These are phyloP conservation scores for Mortierella sp. DNA, from an alignment of 371 early-diverging fungal genomes.

Conservation along the genomic window DNA sequence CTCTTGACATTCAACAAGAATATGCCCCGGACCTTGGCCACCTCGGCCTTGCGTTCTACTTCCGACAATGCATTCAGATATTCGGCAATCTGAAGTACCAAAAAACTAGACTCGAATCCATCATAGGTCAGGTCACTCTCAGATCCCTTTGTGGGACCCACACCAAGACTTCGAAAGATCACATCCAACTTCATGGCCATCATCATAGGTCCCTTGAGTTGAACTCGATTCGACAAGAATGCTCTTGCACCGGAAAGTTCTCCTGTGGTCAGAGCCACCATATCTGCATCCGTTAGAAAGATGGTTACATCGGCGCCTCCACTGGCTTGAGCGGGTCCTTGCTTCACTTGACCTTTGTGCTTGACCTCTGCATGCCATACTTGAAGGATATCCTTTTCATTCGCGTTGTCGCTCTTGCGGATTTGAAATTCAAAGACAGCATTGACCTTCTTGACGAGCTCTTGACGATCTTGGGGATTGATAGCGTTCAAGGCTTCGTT, in stretches of 20 bases:
- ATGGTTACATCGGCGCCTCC: constrained; percentile 60
- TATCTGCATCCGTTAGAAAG: constrained; percentile 66
- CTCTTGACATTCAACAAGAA: constrained; percentile 87
- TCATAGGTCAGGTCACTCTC: constrained; percentile 44
- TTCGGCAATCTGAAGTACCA: constrained; percentile 47
- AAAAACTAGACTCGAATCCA: constrained; percentile 44
- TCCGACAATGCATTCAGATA: constrained; percentile 42
- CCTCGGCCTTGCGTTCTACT: constrained; percentile 52
- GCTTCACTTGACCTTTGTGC: constrained; percentile 55
- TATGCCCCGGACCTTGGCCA: constrained; percentile 76
- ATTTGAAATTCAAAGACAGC: constrained; percentile 89
- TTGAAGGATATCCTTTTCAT: constrained; percentile 58
- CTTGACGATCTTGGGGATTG: constrained; percentile 49
- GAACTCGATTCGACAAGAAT: constrained; percentile 88
- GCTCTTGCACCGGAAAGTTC: constrained; percentile 82
- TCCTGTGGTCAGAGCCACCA: constrained; percentile 75
- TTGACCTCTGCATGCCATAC: constrained; percentile 69
- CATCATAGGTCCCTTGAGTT: constrained; percentile 83
- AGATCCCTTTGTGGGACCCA: constrained; percentile 48
- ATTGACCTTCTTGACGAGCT: constrained; percentile 73
- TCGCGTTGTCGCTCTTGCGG: constrained; percentile 51
- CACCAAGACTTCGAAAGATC: constrained; percentile 45
- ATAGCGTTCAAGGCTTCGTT: constrained; percentile 55
- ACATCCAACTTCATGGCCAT: constrained; percentile 69
- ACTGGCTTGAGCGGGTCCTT: constrained; percentile 40